Evolutionary conservation across 163 green algal genomes (phyloP), one percentile per base, ranked within the genome.

Genomic region (Picocystis sp.): DNA sequence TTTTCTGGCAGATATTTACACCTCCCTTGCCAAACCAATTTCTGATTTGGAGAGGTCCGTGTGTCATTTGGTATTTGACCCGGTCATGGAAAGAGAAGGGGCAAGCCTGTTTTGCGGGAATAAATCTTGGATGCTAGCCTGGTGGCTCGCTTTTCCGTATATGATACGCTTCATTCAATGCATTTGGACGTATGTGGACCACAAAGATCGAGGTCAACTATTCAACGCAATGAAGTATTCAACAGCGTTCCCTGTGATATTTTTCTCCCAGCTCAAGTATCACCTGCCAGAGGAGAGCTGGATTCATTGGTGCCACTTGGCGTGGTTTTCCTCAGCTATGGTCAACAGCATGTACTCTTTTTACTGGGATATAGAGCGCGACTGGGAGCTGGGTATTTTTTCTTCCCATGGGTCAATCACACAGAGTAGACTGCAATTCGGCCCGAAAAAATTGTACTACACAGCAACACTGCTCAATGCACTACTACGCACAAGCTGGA

Each of bases 281-380:
- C 84, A 86, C 49, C 70, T 84, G 10, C 22, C 61, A 19, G 33
- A 53, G 11, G 46, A 71, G 22, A 24, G 47, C 5, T 89, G 74
- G 80, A 21, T 56, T 1, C 24, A 9, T 34, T 70, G 76, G 12
- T 80, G 69, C 55, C 72, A 71, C 53, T 66, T 67, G 3, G 45
- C 82, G 33, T 97, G 88, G 88, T 53, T 96, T 2, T 43, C 43
- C 1, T 65, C 72, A 2, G 68, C 71, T 11, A 45, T 79, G 5
- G 19, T 94, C 53, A 98, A 96, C 77, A 81, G 74, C 21, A 55
- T 44, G 12, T 96, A 83, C 71, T 90, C 77, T 3, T 94, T 81
- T 60, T 96, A 87, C 71, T 98, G 89, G 89, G 89, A 98, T 58
- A 56, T 95, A 8, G 81, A 88, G 56, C 63, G 81, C 2, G 89